Percentiles rank a stretch among this genome's conserved stretches.
Evolutionary conservation across 228 moss, liverwort and hornwort species (phyloP).

Genomic region (Sphagnum magellanicum): DNA sequence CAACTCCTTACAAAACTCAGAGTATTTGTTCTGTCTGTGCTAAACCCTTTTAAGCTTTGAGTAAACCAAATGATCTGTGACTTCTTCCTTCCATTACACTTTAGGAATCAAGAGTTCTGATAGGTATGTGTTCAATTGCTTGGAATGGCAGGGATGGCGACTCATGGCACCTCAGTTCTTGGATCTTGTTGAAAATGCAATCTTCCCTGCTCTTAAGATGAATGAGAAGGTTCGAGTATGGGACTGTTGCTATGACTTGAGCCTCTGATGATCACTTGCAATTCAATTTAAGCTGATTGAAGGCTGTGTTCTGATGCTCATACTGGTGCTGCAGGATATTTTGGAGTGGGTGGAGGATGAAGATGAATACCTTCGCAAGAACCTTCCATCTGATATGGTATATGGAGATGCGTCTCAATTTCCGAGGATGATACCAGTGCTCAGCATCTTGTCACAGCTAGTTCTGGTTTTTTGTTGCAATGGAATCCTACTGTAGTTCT

Average conservation of each 20-base stretch:
- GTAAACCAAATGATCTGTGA: no score
- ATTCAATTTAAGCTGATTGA: no score
- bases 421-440: background rate
- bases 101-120: background rate
- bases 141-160: constrained; percentile 65
- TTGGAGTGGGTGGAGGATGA: constrained; percentile 90
- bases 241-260: no score
- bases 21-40: no score
- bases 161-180: constrained; percentile 91
- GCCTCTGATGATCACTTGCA: no score
- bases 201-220: constrained; percentile 75
- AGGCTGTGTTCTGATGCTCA: background rate
- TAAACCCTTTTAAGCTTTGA: no score
- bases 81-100: no score
- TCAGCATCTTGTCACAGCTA: no score
- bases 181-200: constrained; percentile 73
- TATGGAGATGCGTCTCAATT: background rate
- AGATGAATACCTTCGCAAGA: constrained; percentile 88
- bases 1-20: no score
- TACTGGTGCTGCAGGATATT: constrained; percentile 49
- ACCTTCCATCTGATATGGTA: constrained; percentile 91
- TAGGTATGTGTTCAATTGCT: background rate
- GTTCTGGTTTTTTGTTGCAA: no score
- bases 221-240: constrained; percentile 50
- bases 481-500: no score